Base-by-base conservation (phyloP, 306 rosid genomes). In the Citrullus mucosospermus region DNA sequence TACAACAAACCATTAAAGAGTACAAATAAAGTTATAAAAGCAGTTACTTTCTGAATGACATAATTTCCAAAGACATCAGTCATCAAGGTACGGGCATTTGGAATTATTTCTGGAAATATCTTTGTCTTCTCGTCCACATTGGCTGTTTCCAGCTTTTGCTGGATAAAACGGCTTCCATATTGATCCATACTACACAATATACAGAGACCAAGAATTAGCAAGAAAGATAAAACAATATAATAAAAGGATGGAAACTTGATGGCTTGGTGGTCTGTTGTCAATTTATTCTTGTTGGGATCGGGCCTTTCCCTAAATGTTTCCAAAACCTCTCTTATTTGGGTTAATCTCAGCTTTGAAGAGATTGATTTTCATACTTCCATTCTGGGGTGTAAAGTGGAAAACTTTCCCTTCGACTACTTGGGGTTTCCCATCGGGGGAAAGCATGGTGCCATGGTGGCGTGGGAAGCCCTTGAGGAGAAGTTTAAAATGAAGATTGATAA, bases 141-240 rank as follows among this genome's bases (percentile, higher is more conserved):
- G 78, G 97, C 92, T 36, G 89, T 88, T 89, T 95, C 98, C 73
- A 95, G 79, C 83, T 92, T 92, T 89, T 95, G 97, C 89, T 95
- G 99, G 85, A 95, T 95, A 83, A 95, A 95, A 78, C 99, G 99
- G 84, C 99, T 95, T 71, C 99, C 99, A 82, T 92, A 89, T 85
- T 95, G 99, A 88, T 95, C 97, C 79, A 90, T 95, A 80, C 99
- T 95, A 89, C 91, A 92, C 28, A 22, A 73, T 32, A 59, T 78
- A 84, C 53, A 13, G 69, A 59, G 79, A 36, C 73, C 73, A 69
- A 51, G 63, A 75, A 68, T 41, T 79, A 78, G 78, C 38, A 75
- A 76, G 77, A 12, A 80, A 43, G 44, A 86, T 18, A 55, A 80
- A 43, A 20, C 54, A 32, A 17, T 34, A 75, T 51, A 75, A 28